Evolutionary conservation across 2,329 filamentous ascomycete genomes (phyloP).

Genomic region (Fusarium sublunatum): DNA sequence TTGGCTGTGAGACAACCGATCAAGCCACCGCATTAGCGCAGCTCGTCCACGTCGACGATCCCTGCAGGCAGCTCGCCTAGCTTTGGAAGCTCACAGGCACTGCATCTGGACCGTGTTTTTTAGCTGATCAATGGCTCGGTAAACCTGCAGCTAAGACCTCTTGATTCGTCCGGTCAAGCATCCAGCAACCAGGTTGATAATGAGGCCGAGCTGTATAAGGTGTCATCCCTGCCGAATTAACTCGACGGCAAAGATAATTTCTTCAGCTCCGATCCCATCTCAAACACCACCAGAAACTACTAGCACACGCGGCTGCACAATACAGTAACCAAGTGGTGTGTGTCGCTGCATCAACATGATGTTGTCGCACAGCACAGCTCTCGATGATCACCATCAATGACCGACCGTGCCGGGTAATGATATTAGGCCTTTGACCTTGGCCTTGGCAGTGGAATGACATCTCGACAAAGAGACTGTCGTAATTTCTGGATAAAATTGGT

Average conservation of each 20-base stretch:
- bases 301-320: constrained; percentile 14
- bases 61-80: constrained; percentile 38
- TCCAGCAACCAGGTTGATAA: constrained; percentile 12
- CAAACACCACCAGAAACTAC: constrained; percentile 14
- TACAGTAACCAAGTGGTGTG: constrained; percentile 24
- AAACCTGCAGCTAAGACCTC: background rate
- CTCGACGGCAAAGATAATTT: constrained; percentile 3
- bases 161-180: background rate
- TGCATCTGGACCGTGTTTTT: constrained; percentile 3
- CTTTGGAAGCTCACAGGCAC: constrained; percentile 31
- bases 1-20: constrained; percentile 39
- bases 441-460: constrained; percentile 1
- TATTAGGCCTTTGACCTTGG: too few relatives aligned
- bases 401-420: constrained; percentile 23
- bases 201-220: constrained; percentile 6
- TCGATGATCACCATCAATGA: constrained; percentile 9
- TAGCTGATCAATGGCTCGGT: constrained; percentile 20
- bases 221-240: constrained; percentile 7
- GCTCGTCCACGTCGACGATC: constrained; percentile 26
- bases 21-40: constrained; percentile 43
- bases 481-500: constrained; percentile 26
- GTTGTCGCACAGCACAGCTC: constrained; percentile 18
- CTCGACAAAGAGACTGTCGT: constrained; percentile 26
- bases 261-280: constrained; percentile 30
- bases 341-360: constrained; percentile 21